Conservation (phyloP, 1,284 basidiomycete species). For the Xanthoconium separans region DNA sequence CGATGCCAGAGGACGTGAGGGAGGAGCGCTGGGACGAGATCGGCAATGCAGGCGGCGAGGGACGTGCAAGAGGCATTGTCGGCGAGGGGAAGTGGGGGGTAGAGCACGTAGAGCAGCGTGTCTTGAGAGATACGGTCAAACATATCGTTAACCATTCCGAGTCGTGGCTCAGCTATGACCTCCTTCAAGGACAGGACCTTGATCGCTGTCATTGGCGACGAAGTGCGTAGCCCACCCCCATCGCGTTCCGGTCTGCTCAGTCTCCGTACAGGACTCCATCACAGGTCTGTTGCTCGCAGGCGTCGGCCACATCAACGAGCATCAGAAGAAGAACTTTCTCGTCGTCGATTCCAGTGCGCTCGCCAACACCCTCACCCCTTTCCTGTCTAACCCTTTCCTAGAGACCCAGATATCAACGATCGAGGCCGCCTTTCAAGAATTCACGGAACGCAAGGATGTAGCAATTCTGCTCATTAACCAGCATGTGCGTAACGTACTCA, state of each 20-base stretch:
- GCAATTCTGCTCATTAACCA: conserved; percentile 97
- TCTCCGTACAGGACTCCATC: conserved; percentile 77
- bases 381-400: conserved; percentile 34
- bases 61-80: conserved; percentile 65
- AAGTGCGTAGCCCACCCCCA: conserved; percentile 49
- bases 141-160: conserved; percentile 38
- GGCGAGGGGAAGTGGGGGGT: conserved; percentile 51
- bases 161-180: conserved; percentile 33
- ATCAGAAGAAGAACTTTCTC: conserved; percentile 94
- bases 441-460: conserved; percentile 89
- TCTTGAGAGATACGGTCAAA: conserved; percentile 87
- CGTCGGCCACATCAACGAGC: conserved; percentile 84
- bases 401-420: conserved; percentile 89
- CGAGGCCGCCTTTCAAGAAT: conserved; percentile 89
- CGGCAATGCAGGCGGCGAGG: conserved; percentile 67
- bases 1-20: conserved; percentile 84
- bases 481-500: conserved; percentile 60
- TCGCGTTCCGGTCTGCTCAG: conserved; percentile 3
- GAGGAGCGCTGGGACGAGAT: conserved; percentile 58
- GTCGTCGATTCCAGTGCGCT: conserved; percentile 82
- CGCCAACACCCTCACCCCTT: background rate
- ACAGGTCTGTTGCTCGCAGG: conserved; percentile 92
- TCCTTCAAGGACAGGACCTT: conserved; percentile 82
- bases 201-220: conserved; percentile 93
- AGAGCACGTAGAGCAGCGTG: conserved; percentile 73